Evolutionary conservation across 2,329 filamentous ascomycete species (phyloP).

Genomic region (Chaetomiaceae sp.): DNA sequence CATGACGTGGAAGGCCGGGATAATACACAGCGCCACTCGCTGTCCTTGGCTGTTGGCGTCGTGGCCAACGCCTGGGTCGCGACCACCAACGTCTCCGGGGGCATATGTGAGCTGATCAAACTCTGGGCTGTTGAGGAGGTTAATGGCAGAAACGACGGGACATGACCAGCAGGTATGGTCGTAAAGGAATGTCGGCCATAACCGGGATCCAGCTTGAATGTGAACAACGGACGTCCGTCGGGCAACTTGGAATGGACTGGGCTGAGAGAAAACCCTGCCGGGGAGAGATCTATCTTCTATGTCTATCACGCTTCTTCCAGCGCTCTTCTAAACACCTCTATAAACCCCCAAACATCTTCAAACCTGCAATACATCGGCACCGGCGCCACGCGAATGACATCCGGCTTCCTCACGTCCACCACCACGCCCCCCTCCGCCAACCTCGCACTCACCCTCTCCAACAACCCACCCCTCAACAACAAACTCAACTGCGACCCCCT

Average conservation of each 20-base stretch:
- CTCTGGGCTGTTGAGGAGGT: background rate
- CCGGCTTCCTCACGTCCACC: conserved; percentile 78
- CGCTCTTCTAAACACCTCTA: conserved; percentile 23
- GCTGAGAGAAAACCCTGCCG: too few species aligned
- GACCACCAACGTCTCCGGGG: background rate
- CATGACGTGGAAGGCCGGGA: too few species aligned
- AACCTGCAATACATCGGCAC: conserved; percentile 81
- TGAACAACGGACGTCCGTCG: too few species aligned
- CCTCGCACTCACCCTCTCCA: conserved; percentile 62
- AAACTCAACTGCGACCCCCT: conserved; percentile 78
- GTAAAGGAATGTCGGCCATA: too few species aligned
- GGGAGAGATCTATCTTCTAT: too few species aligned
- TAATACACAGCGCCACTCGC: too few species aligned
- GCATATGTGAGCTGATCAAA: background rate
- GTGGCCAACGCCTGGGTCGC: background rate
- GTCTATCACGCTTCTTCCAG: conserved; percentile 1
- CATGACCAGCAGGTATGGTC: too few species aligned
- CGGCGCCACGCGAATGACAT: conserved; percentile 79
- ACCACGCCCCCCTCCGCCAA: conserved; percentile 68
- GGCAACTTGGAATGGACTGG: too few species aligned
- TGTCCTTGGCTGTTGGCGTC: background rate
- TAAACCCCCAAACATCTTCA: conserved; percentile 53
- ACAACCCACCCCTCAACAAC: conserved; percentile 59
- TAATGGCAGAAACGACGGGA: too few species aligned
- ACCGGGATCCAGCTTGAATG: too few species aligned